Evolutionary conservation across 176 grass and related monocot species (phyloP), one percentile per base, ranked within the genome.

Genomic region (Canna indica): DNA sequence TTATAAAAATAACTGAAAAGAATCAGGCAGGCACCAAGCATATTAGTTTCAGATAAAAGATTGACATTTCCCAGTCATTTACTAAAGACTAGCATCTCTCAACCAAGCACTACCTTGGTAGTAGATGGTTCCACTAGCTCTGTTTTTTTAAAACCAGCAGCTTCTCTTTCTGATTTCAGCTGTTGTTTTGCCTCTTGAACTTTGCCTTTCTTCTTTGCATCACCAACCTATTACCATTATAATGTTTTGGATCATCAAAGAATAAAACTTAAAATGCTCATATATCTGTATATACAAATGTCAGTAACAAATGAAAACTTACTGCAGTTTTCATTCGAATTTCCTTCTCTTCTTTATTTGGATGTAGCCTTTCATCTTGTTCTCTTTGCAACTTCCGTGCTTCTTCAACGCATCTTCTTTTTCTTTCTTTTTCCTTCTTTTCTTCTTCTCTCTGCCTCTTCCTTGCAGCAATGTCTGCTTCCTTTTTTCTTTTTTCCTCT

Each of bases 381-480:
- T 73, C 71, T 36, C 13, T 42, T 45, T 59, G 71, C 36, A 73
- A 60, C 14, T 42, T 73, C 24, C 71, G 24, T 28, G 36, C 34
- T 42, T 73, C 71, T 30, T 73, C 71, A 60, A 41, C 31, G 33
- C 71, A 61, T 44, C 54, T 73, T 72, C 79, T 83, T 77, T 91
- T 91, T 64, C 25, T 58, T 17, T 60, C 35, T 29, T 41, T 73
- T 60, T 73, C 71, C 25, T 73, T 73, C 34, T 42, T 27, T 50
- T 70, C 44, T 62, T 84, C 88, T 74, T 84, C 91, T 72, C 83
- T 83, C 38, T 86, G 83, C 73, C 91, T 85, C 78, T 91, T 96
- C 68, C 76, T 88, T 41, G 36, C 58, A 53, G 86, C 86, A 71
- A 85, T 76, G 64, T 82, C 82, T 77, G 75, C 77, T 70, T 82